Percentiles rank a stretch among this genome's conserved stretches.
These are phyloP conservation scores for Volutella citrinella DNA, from an alignment of 2,329 filamentous ascomycete genomes.

Conservation along the genomic window DNA sequence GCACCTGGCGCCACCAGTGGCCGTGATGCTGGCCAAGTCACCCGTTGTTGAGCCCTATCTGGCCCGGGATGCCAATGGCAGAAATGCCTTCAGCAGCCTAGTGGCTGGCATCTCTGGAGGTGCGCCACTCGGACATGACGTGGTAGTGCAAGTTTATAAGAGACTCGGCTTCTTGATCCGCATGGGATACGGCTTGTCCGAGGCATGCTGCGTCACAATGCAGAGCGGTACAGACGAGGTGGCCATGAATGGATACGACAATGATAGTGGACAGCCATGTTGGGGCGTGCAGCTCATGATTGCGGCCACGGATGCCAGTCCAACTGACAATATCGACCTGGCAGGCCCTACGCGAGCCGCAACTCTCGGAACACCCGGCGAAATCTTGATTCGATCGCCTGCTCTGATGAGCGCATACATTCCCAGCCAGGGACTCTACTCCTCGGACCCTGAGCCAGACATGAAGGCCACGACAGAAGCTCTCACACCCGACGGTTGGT, in stretches of 20 bases:
- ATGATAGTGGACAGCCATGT: conserved; percentile 64
- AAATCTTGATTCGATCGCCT: conserved; percentile 63
- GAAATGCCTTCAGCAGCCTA: conserved; percentile 58
- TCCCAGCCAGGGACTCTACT: conserved; percentile 45
- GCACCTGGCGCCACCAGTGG: conserved; percentile 66
- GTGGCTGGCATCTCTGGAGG: conserved; percentile 56
- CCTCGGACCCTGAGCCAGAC: conserved; percentile 24
- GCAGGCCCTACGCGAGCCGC: conserved; percentile 32
- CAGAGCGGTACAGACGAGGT: conserved; percentile 53
- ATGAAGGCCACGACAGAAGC: conserved; percentile 38
- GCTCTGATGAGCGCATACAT: conserved; percentile 69
- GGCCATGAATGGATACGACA: conserved; percentile 44
- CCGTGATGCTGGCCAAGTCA: conserved; percentile 67
- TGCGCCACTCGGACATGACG: conserved; percentile 57
- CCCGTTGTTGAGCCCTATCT: conserved; percentile 62
- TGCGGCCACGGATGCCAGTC: conserved; percentile 56
- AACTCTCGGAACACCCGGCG: conserved; percentile 53
- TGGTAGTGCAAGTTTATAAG: conserved; percentile 59
- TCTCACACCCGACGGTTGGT: conserved; percentile 57
- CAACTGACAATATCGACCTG: conserved; percentile 26
- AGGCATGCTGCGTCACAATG: conserved; percentile 63
- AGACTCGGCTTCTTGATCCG: conserved; percentile 47
- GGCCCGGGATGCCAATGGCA: conserved; percentile 36
- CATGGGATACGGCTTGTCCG: conserved; percentile 75
- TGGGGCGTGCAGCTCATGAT: conserved; percentile 63